Evolutionary conservation across 768 basidiomycete genomes (phyloP), one percentile per base, ranked within the genome.

Genomic region (Phylloporus sp.): DNA sequence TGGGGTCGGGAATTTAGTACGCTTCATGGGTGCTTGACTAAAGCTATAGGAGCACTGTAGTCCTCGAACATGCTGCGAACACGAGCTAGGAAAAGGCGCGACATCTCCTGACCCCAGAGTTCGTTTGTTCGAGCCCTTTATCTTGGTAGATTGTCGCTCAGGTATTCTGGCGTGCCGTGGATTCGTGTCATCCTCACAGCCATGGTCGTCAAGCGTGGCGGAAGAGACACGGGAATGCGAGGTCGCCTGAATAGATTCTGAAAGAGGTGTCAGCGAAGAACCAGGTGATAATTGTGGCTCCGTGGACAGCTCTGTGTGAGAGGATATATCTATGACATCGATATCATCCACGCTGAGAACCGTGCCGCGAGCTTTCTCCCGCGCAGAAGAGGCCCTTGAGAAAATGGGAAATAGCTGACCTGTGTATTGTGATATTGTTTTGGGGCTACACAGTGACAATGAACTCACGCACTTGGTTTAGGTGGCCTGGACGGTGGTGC

Each of bases 51-150:
- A 53, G 36, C 67, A 75, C 60, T 86, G 84, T 16, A 71, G 64
- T 31, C 84, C 85, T 56, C 77, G 80, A 56, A 85, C 75, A 68
- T 88, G 87, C 60, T 86, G 85, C 15, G 70, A 72, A 22, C 71
- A 67, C 41, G 59, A 59, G 56, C 71, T 69, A 27, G 86, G 87
- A 59, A 76, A 79, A 20, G 80, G 79, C 0, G 70, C 72, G 16
- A 32, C 42, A 39, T 47, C 48, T 35, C 49, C 51, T 20, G 18
- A 46, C 3, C 48, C 49, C 39, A 18, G 12, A 27, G 27, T 44
- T 27, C 54, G 52, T 43, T 47, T 47, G 16, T 35, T 47, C 2
- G 18, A 27, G 13, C 38, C 50, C 24, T 41, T 45, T 39, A 41
- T 46, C 47, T 52, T 55, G 39, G 35, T 53, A 35, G 45, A 42